A percentile compares a stretch with the other conserved stretches of the same genome.
phyloP scores from a whole-genome alignment of 139 green algal species.

The Tetraselmis chui region DNA sequence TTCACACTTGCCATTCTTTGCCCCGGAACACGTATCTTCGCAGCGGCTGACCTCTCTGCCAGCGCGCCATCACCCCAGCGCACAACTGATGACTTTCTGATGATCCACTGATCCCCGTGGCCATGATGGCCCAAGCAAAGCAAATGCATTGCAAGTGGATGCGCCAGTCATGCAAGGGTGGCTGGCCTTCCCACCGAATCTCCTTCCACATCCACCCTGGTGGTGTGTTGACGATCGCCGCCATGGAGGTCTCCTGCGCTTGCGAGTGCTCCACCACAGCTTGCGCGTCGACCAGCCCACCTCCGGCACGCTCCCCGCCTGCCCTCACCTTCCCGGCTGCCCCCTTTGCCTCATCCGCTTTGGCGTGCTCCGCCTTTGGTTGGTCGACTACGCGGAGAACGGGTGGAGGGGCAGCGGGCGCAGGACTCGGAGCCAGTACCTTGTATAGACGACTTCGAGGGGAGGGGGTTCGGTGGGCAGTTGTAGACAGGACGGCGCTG shows the following conservation, averaged over 20 bases:
- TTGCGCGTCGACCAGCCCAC: not conserved
- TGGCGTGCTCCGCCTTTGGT: not conserved
- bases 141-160: no score
- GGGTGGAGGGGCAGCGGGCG: no score
- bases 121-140: no score
- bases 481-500: no score
- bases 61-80: not conserved
- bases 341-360: no score
- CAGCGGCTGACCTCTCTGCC: not conserved
- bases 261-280: not conserved
- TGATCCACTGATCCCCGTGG: no score
- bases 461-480: not conserved
- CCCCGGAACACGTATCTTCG: not conserved
- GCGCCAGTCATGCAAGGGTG: no score
- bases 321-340: not conserved
- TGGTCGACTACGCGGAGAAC: not conserved
- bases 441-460: not conserved
- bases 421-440: not conserved
- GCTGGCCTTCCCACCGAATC: no score
- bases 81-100: not conserved
- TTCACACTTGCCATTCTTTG: conserved; percentile 1
- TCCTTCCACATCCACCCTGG: not conserved
- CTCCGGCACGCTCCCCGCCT: not conserved
- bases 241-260: not conserved
- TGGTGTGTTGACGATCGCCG: not conserved